Evolutionary conservation across 192 early-diverging fungal species (phyloP).

Genomic region (Linnemannia elongata): DNA sequence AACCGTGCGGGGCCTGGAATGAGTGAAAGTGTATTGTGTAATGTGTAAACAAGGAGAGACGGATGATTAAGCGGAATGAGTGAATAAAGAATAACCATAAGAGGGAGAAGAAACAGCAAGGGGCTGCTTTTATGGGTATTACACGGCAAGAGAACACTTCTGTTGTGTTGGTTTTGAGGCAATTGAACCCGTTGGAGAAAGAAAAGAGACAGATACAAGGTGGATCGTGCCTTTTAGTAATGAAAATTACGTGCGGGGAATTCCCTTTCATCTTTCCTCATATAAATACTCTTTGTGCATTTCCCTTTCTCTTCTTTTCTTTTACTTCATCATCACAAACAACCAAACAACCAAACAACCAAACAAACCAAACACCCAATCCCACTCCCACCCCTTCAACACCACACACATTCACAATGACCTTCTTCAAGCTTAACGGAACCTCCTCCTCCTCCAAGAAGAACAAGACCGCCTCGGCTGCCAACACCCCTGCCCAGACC

Average conservation of each 20-base stretch:
- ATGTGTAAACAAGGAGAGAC: background rate
- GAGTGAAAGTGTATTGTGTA: background rate
- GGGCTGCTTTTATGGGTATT: background rate
- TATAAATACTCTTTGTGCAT: constrained; percentile 22
- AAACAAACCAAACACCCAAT: background rate
- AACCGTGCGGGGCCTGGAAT: constrained; percentile 37
- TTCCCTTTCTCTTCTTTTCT: background rate
- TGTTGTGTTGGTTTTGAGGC: background rate
- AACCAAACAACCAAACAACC: background rate
- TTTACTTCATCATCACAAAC: constrained; percentile 17
- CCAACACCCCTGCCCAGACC: constrained; percentile 45
- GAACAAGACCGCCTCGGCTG: constrained; percentile 52
- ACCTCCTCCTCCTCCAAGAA: constrained; percentile 46
- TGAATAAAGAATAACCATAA: background rate
- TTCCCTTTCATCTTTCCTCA: background rate
- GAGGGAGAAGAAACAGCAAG: background rate
- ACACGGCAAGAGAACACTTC: background rate
- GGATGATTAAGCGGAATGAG: background rate
- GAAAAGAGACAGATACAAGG: no score
- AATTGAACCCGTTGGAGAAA: no score
- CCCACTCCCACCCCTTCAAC: background rate
- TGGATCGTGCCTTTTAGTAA: no score
- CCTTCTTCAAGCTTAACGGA: constrained; percentile 50
- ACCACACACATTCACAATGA: constrained; percentile 27
- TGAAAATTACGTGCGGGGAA: background rate